Evolutionary conservation across 495 filamentous ascomycete genomes (phyloP).

Genomic region (Bryoglossum gracile): DNA sequence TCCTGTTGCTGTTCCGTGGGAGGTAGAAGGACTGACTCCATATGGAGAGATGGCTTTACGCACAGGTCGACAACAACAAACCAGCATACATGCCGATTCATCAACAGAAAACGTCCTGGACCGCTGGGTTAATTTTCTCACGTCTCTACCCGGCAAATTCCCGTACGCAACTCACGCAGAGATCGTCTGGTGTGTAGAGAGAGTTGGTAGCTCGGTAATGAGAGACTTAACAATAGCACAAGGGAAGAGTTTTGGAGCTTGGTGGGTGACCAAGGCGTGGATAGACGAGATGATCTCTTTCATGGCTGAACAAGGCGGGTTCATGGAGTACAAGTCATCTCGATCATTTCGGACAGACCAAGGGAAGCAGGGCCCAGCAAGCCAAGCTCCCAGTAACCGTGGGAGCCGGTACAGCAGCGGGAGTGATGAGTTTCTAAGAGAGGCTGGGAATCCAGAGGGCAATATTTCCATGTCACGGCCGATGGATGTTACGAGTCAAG

Average conservation of each 20-base stretch:
- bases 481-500: slow-evolving; percentile 28
- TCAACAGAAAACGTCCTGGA: slow-evolving; percentile 64
- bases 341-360: slow-evolving; percentile 2
- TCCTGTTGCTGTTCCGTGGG: slow-evolving; percentile 49
- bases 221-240: slow-evolving; percentile 75
- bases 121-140: slow-evolving; percentile 76
- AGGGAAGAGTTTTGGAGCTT: slow-evolving; percentile 82
- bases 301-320: slow-evolving; percentile 87
- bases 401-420: slow-evolving; percentile 36
- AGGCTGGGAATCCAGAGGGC: slow-evolving; percentile 10
- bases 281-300: slow-evolving; percentile 93
- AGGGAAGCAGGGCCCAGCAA: slow-evolving; percentile 19
- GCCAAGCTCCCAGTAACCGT: slow-evolving; percentile 26
- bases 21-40: slow-evolving; percentile 45
- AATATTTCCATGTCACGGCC: slow-evolving; percentile 12
- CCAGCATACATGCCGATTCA: slow-evolving; percentile 30
- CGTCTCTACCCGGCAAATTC: slow-evolving; percentile 66
- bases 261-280: slow-evolving; percentile 98
- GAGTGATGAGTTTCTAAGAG: slow-evolving; percentile 31
- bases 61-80: slow-evolving; percentile 29
- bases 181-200: slow-evolving; percentile 61
- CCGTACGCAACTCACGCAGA: slow-evolving; percentile 58
- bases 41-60: slow-evolving; percentile 45
- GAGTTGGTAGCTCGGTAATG: slow-evolving; percentile 60
- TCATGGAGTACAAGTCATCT: slow-evolving; percentile 54